phyloP scores from a whole-genome alignment of 176 grass and related monocot genomes.

The Cymbopogon citratus region DNA sequence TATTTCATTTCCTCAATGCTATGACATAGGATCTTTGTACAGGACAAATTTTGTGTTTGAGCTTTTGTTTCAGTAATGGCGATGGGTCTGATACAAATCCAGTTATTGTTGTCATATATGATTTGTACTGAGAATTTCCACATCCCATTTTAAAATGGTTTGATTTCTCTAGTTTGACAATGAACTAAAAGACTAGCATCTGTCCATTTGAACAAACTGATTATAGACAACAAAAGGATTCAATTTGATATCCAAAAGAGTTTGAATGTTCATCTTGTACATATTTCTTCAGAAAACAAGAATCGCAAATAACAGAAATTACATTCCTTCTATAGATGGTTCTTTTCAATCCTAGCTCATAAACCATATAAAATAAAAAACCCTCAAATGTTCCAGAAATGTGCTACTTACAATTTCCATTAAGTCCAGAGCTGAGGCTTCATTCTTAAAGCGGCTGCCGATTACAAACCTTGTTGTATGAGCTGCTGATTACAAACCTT shows the following conservation, averaged over 20 bases:
- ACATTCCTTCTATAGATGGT: not conserved
- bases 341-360: not conserved
- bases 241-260: not conserved
- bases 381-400: not conserved
- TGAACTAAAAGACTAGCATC: not conserved
- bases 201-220: not conserved
- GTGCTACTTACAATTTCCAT: not conserved
- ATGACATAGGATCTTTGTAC: not conserved
- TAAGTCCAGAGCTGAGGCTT: not conserved
- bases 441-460: not conserved
- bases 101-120: constrained; percentile 4
- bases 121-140: constrained; percentile 12
- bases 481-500: not conserved
- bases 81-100: not conserved
- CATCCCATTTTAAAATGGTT: not conserved
- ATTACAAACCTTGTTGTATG: not conserved
- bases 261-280: not conserved
- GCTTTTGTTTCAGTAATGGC: not conserved
- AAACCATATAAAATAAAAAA: not conserved
- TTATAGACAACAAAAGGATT: not conserved
- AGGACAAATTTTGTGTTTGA: constrained; percentile 1
- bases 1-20: not conserved
- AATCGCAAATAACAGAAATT: not conserved
- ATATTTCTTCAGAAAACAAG: not conserved
- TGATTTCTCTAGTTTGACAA: not conserved